phyloP scores from a whole-genome alignment of 208 protist species.

The Paratrypanosoma confusum region DNA sequence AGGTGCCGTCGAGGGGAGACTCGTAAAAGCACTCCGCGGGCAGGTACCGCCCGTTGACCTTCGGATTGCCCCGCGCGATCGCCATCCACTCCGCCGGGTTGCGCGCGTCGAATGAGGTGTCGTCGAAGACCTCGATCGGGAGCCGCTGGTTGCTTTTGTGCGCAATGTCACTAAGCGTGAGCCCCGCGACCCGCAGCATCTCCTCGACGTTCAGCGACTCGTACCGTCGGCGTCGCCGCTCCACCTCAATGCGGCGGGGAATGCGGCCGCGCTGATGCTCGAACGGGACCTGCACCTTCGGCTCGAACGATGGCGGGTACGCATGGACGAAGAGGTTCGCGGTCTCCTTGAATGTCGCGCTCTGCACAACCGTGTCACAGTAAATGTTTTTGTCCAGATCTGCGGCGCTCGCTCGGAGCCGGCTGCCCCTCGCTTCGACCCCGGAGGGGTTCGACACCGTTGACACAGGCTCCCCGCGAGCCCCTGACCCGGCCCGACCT shows the following conservation, averaged over 20 bases:
- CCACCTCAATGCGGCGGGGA: constrained; percentile 92
- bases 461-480: too few relatives aligned
- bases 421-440: too few relatives aligned
- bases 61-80: constrained; percentile 41
- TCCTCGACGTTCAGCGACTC: constrained; percentile 67
- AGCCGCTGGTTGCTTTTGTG: constrained; percentile 52
- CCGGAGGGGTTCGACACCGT: too few relatives aligned
- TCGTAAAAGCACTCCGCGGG: constrained; percentile 71
- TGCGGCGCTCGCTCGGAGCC: too few relatives aligned
- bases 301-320: constrained; percentile 76
- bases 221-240: constrained; percentile 88
- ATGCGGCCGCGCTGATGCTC: constrained; percentile 75
- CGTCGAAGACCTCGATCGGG: constrained; percentile 91
- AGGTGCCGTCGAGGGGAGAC: constrained; percentile 17
- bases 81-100: constrained; percentile 87
- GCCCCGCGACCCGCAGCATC: constrained; percentile 65
- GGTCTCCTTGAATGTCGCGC: constrained; percentile 78
- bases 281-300: constrained; percentile 95
- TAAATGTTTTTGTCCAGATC: too few relatives aligned
- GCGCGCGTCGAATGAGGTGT: constrained; percentile 91
- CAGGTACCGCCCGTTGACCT: constrained; percentile 47
- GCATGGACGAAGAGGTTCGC: constrained; percentile 67
- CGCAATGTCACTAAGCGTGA: constrained; percentile 54
- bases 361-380: too few relatives aligned
- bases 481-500: too few relatives aligned